Percentiles rank a stretch among this genome's conserved stretches.
phyloP scores from a whole-genome alignment of 148 eudicot genomes.

The Rhododendron henanense region DNA sequence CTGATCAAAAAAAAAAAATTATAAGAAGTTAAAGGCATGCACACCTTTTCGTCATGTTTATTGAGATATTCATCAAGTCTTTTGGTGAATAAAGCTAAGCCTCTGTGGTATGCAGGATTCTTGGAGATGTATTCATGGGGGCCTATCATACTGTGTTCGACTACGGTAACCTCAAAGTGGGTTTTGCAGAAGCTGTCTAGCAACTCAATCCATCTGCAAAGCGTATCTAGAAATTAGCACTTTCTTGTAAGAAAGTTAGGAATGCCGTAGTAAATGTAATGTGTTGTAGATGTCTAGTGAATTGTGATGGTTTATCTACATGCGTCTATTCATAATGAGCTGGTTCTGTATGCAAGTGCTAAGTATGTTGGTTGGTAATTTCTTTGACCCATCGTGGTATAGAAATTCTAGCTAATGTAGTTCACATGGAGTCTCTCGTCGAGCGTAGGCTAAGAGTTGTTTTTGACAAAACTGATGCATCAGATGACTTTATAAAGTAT shows the following conservation, averaged over 20 bases:
- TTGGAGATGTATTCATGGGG: conserved; percentile 44
- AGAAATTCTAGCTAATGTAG: too few relatives aligned
- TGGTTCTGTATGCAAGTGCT: background rate
- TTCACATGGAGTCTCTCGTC: too few relatives aligned
- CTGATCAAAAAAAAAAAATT: too few relatives aligned
- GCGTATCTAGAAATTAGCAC: background rate
- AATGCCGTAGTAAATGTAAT: background rate
- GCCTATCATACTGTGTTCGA: conserved; percentile 37
- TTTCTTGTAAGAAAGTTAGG: background rate
- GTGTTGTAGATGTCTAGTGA: background rate
- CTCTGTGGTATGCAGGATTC: conserved; percentile 25
- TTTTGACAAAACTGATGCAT: too few relatives aligned
- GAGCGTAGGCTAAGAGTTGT: too few relatives aligned
- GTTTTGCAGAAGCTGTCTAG: conserved; percentile 33
- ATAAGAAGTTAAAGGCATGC: too few relatives aligned
- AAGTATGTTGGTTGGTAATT: background rate
- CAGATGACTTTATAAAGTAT: too few relatives aligned
- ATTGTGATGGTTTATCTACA: background rate
- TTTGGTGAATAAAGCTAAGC: background rate
- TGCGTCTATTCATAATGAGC: background rate
- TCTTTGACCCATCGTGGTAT: too few relatives aligned
- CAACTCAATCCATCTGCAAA: background rate
- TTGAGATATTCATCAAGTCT: background rate
- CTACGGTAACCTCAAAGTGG: conserved; percentile 27
- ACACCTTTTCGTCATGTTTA: background rate